Base-by-base conservation (phyloP, 2,329 filamentous ascomycete species). In the Trichophyton verrucosum region DNA sequence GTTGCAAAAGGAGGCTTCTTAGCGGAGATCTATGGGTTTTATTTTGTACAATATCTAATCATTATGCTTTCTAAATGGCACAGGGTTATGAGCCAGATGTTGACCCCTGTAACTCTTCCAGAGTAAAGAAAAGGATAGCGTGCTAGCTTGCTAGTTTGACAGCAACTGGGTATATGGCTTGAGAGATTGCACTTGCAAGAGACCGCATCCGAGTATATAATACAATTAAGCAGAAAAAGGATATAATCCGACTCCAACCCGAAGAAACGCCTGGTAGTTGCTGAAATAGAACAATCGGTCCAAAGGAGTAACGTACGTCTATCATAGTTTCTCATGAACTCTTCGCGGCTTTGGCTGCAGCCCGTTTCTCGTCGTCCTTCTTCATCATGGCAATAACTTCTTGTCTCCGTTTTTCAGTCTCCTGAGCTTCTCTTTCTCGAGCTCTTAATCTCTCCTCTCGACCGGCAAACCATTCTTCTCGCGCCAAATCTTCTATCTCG, bases 401-500 rank as follows among this genome's bases (percentile, higher is more conserved):
- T 64, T 66, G 68, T 61, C 75, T 72, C 53, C 73, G 68, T 63
- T 70, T 69, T 66, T 77, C 74, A 3, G 73, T 73, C 58, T 63
- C 67, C 20, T 64, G 66, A 46, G 81, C 79, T 68, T 86, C 85
- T 64, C 81, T 79, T 73, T 90, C 86, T 42, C 85, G 77, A 73
- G 87, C 84, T 61, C 77, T 77, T 67, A 85, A 82, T 61, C 91
- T 81, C 76, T 90, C 83, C 67, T 89, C 79, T 58, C 89, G 82
- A 65, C 83, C 81, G 58, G 85, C 83, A 73, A 97, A 97, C 94
- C 94, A 99, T 72, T 97, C 91, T 74, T 91, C 88, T 59, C 94
- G 81, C 65, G 94, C 94, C 24, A 84, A 85, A 76, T 99, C 94
- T 74, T 95, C 83, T 72, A 95, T 89, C 60, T 82, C 84, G 65